Evolutionary conservation across 768 basidiomycete species (phyloP), one percentile per base, ranked within the genome.

Genomic region (Termitomyces sp.): DNA sequence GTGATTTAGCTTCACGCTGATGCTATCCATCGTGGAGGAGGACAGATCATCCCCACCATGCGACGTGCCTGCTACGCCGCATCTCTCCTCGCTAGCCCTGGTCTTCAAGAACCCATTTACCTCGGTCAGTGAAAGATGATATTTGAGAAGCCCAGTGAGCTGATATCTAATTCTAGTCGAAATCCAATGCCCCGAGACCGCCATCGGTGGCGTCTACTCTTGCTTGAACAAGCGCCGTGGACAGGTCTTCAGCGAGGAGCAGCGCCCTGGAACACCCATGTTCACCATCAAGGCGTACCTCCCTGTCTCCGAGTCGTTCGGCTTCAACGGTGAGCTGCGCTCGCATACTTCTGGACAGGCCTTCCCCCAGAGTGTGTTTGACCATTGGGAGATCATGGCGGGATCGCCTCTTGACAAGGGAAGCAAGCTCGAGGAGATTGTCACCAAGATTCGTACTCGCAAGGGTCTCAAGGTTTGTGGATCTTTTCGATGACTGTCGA

Each of bases 1-100:
- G 50, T 40, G 36, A 44, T 47, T 61, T 70, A 94, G 91, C 83
- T 99, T 56, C 97, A 99, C 77, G 82, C 97, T 71, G 96, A 99
- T 82, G 95, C 96, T 64, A 98, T 99, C 73, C 97, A 99, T 77
- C 91, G 96, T 81, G 96, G 97, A 74, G 95, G 95, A 80, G 96
- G 96, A 76, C 93, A 99, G 76, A 83, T 98, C 69, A 98, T 99
- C 75, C 96, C 96, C 58, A 95, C 93, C 41, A 93, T 90, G 76
- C 89, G 97, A 77, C 92, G 97, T 72, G 96, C 88, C 65, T 91
- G 89, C 71, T 98, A 98, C 76, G 96, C 97, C 63, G 94, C 96
- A 55, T 91, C 93, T 74, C 72, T 98, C 66, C 87, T 99, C 66
- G 95, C 95, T 61, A 82, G 82, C 12, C 97, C 97, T 46, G 82